Evolutionary conservation across 2,329 filamentous ascomycete species (phyloP).

Genomic region (Xylariaceae sp.): DNA sequence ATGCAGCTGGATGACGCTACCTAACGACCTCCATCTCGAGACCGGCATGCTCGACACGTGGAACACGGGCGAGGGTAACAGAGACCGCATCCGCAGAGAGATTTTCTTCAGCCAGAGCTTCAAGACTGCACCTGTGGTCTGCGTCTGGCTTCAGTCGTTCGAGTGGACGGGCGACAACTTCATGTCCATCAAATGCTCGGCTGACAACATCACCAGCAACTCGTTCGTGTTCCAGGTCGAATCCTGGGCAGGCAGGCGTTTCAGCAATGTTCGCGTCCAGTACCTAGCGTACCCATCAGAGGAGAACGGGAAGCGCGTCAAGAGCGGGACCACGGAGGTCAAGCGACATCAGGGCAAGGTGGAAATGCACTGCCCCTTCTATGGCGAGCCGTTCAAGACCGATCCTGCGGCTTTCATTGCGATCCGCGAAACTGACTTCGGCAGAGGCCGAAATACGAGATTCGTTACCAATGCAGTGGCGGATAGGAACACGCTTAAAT

Average conservation of each 20-base stretch:
- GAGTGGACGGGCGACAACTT: neutral
- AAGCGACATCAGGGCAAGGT: neutral
- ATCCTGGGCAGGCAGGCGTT: neutral
- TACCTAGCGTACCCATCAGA: neutral
- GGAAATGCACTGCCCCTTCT: neutral
- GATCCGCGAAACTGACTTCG: neutral
- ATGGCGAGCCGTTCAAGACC: neutral
- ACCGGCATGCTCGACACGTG: neutral
- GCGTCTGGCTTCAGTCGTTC: neutral
- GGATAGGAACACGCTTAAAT: neutral
- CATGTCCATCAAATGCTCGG: neutral
- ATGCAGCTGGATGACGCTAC: neutral
- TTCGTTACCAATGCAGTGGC: neutral
- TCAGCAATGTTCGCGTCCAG: neutral
- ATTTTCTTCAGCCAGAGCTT: neutral
- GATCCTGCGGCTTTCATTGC: neutral
- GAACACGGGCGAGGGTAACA: neutral
- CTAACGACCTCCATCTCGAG: neutral
- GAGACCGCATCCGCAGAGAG: neutral
- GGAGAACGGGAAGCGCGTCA: slow-evolving; percentile 1
- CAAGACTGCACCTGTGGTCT: neutral
- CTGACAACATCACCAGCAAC: neutral
- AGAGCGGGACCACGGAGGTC: neutral
- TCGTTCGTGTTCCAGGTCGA: neutral
- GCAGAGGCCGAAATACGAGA: neutral